Conservation (phyloP, 192 early-diverging fungal species). For the Umbelopsis sp. region DNA sequence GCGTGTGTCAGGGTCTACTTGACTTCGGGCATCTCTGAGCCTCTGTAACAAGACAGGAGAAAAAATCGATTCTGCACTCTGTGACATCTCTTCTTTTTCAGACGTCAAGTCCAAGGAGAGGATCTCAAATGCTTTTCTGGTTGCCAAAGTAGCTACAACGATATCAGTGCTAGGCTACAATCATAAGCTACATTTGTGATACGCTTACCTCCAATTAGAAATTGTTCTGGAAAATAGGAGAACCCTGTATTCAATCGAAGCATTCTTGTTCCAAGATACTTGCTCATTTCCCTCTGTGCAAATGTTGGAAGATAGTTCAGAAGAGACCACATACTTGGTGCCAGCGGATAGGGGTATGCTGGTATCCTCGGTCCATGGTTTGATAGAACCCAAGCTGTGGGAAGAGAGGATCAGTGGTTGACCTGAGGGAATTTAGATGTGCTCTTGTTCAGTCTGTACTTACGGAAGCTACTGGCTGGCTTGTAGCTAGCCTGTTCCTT, state of each 20-base stretch:
- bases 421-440: neutral
- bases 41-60: conserved; percentile 43
- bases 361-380: conserved; percentile 40
- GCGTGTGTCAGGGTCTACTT: conserved; percentile 19
- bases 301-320: conserved; percentile 41
- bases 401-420: conserved; percentile 4
- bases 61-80: conserved; percentile 31
- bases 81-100: neutral
- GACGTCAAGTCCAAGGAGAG: conserved; percentile 20
- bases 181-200: neutral
- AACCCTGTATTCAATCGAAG: conserved; percentile 45
- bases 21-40: conserved; percentile 29
- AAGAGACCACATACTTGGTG: conserved; percentile 43
- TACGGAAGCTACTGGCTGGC: neutral
- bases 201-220: conserved; percentile 48
- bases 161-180: neutral
- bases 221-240: conserved; percentile 53
- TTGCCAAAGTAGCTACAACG: conserved; percentile 27
- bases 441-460: neutral
- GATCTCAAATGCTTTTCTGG: conserved; percentile 18
- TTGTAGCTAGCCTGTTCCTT: neutral
- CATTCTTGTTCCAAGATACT: conserved; percentile 46
- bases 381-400: conserved; percentile 28
- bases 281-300: conserved; percentile 44
- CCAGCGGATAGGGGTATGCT: conserved; percentile 47